Evolutionary conservation across 2,329 filamentous ascomycete species (phyloP).

Genomic region (Venturiaceae sp.): DNA sequence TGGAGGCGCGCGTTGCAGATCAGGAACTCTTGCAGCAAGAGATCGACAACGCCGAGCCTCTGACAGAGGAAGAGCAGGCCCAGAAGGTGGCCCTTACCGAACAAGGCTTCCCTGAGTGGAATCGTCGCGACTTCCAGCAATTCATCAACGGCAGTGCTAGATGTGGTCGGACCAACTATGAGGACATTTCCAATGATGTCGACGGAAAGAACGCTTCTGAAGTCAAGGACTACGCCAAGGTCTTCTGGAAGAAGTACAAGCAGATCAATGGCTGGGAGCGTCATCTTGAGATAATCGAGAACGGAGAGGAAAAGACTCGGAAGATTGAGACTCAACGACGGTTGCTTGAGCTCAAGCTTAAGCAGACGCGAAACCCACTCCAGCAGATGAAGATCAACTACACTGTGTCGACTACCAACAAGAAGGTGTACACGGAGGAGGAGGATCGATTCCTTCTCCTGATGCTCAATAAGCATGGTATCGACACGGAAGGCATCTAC

Average conservation of each 20-base stretch:
- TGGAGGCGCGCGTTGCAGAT: slow-evolving; percentile 79
- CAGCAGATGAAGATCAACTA: slow-evolving; percentile 99
- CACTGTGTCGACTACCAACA: slow-evolving; percentile 97
- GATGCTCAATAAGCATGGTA: slow-evolving; percentile 81
- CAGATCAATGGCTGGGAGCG: slow-evolving; percentile 86
- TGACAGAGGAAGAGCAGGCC: slow-evolving; percentile 82
- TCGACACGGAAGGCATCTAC: slow-evolving; percentile 83
- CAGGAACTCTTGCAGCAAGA: slow-evolving; percentile 80
- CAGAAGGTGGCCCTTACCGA: slow-evolving; percentile 76
- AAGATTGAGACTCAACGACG: slow-evolving; percentile 89
- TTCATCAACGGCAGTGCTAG: slow-evolving; percentile 94
- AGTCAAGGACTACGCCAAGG: slow-evolving; percentile 83
- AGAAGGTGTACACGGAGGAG: slow-evolving; percentile 98
- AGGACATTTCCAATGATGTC: slow-evolving; percentile 76
- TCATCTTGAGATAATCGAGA: slow-evolving; percentile 80
- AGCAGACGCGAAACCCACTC: slow-evolving; percentile 90
- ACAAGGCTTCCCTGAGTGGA: slow-evolving; percentile 90
- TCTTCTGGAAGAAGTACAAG: slow-evolving; percentile 92
- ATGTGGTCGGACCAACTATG: slow-evolving; percentile 79
- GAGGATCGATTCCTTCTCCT: slow-evolving; percentile 94
- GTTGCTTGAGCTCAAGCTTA: slow-evolving; percentile 90
- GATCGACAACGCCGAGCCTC: slow-evolving; percentile 80
- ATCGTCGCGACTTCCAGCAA: slow-evolving; percentile 94
- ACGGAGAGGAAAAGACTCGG: slow-evolving; percentile 80
- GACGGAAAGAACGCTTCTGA: slow-evolving; percentile 82